Evolutionary conservation across 208 protist species (phyloP).

Genomic region (Crithidia fasciculata): DNA sequence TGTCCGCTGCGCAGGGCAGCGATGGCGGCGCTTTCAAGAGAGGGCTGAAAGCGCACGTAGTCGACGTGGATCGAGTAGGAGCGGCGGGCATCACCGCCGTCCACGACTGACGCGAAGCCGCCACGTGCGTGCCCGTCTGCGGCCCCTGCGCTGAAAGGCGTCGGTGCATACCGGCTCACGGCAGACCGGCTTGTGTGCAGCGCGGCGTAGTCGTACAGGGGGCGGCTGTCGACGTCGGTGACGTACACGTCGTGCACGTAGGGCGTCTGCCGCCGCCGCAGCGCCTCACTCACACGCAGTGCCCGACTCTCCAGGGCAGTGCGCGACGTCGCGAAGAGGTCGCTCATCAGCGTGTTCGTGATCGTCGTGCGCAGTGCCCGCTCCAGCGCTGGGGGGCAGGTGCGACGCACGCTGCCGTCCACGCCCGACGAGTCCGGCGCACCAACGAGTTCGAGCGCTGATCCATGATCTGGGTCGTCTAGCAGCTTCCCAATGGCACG

Average conservation of each 20-base stretch:
- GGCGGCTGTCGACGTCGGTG: constrained; percentile 42
- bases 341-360: constrained; percentile 57
- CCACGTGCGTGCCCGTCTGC: background rate
- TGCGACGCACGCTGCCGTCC: constrained; percentile 46
- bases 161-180: background rate
- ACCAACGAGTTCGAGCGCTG: constrained; percentile 31
- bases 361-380: constrained; percentile 48
- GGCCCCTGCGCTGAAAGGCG: background rate
- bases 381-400: constrained; percentile 53
- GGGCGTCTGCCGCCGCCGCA: constrained; percentile 55
- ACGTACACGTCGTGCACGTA: constrained; percentile 67
- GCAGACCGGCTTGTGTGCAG: constrained; percentile 21
- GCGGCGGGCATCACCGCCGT: constrained; percentile 22
- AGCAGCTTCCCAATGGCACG: constrained; percentile 36
- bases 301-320: constrained; percentile 43
- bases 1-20: constrained; percentile 1
- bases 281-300: constrained; percentile 49
- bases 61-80: constrained; percentile 79
- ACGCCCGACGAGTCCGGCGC: constrained; percentile 43
- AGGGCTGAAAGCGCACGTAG: constrained; percentile 75
- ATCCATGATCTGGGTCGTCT: constrained; percentile 16
- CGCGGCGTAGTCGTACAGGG: constrained; percentile 52
- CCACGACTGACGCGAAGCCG: background rate
- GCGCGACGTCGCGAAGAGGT: constrained; percentile 44
- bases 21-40: constrained; percentile 4